phyloP scores from a whole-genome alignment of 495 filamentous ascomycete species.

The Aspergillus sclerotioniger region DNA sequence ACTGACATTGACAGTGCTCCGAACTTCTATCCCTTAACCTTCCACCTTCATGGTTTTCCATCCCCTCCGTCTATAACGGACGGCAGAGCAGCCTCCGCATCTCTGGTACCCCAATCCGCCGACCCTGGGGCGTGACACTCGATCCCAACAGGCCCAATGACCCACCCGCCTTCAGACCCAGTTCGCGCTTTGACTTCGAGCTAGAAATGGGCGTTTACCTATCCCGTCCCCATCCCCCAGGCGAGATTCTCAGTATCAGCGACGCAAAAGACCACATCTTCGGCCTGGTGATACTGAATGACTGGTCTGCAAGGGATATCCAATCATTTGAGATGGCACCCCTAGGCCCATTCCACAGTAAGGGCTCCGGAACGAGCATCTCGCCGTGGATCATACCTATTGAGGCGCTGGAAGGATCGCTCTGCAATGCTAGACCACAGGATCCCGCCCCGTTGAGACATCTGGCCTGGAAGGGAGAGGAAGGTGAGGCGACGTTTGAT shows the following conservation, averaged over 20 bases:
- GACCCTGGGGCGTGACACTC: conserved; percentile 56
- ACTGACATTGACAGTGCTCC: conserved; percentile 11
- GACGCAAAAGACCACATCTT: conserved; percentile 59
- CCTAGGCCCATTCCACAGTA: conserved; percentile 50
- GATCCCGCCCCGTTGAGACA: conserved; percentile 11
- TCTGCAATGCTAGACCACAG: conserved; percentile 6
- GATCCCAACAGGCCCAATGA: conserved; percentile 43
- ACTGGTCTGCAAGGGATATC: conserved; percentile 58
- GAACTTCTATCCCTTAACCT: neutral
- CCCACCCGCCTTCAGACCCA: conserved; percentile 50
- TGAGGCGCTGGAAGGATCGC: conserved; percentile 68
- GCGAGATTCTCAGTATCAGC: conserved; percentile 17
- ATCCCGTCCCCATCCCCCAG: conserved; percentile 32
- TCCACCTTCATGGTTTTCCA: conserved; percentile 13
- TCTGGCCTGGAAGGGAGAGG: conserved; percentile 14
- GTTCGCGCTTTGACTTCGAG: conserved; percentile 68
- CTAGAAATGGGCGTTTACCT: conserved; percentile 78
- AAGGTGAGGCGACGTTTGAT: conserved; percentile 19
- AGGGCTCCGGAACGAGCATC: conserved; percentile 80
- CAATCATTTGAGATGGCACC: conserved; percentile 37
- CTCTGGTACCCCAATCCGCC: conserved; percentile 59
- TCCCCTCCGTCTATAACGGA: conserved; percentile 68
- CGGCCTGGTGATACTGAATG: conserved; percentile 81
- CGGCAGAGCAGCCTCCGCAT: conserved; percentile 67
- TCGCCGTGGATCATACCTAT: conserved; percentile 79